A percentile compares a stretch with the other conserved stretches of the same genome.
These are phyloP conservation scores for Globisporangium abappressorium DNA, from an alignment of 352 stramenopile genomes.

Conservation along the genomic window DNA sequence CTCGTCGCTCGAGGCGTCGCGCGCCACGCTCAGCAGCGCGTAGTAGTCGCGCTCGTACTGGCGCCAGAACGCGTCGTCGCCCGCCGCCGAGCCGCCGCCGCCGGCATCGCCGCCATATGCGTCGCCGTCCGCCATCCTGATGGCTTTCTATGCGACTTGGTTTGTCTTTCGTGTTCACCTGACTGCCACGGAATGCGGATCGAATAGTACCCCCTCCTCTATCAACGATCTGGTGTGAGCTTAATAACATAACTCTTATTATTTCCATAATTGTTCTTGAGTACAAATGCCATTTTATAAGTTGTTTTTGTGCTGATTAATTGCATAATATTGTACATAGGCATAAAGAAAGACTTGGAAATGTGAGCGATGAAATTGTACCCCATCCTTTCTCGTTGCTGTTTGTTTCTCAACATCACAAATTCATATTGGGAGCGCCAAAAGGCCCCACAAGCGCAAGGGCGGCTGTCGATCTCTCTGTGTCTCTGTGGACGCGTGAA, in stretches of 20 bases:
- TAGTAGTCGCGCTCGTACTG: conserved; percentile 84
- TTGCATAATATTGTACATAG: neutral
- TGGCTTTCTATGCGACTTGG: neutral
- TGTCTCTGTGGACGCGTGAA: neutral
- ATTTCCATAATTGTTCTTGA: neutral
- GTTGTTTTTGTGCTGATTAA: neutral
- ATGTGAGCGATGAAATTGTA: conserved; percentile 3
- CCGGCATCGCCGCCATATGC: neutral
- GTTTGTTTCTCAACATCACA: neutral
- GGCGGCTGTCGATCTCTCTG: neutral
- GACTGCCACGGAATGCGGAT: conserved; percentile 4
- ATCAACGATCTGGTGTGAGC: neutral
- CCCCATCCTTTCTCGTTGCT: neutral
- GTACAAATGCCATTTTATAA: neutral
- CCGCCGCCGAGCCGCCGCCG: neutral
- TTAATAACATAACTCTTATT: neutral
- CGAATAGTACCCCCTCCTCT: conserved; percentile 6
- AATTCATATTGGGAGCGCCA: neutral
- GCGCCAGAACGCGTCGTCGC: conserved; percentile 39
- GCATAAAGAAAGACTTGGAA: neutral
- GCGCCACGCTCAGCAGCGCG: conserved; percentile 64
- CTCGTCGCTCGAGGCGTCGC: conserved; percentile 52
- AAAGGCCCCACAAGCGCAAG: neutral
- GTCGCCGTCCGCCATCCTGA: conserved; percentile 11
- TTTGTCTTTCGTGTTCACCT: neutral